phyloP scores from a whole-genome alignment of 305 asterid species.

The Andrographis paniculata region DNA sequence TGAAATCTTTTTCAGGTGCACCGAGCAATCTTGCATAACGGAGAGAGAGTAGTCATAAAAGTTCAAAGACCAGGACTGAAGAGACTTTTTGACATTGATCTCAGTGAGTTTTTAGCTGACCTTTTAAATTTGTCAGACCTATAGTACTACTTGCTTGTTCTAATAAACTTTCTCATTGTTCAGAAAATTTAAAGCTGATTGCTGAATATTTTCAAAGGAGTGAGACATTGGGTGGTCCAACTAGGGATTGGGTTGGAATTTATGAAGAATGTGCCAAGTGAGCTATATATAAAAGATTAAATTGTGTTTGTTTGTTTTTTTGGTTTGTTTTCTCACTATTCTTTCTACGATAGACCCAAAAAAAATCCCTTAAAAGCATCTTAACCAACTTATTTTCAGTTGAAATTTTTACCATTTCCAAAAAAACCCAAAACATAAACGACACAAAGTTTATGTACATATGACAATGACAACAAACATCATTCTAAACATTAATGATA shows the following conservation, averaged over 20 bases:
- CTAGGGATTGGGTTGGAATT: conserved; percentile 85
- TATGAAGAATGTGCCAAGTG: conserved; percentile 98
- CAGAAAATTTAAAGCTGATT: conserved; percentile 79
- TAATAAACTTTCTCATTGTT: conserved; percentile 17
- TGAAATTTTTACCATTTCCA: too few species aligned
- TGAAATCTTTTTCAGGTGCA: conserved; percentile 55
- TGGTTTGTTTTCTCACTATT: neutral
- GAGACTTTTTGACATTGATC: conserved; percentile 88
- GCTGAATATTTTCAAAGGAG: conserved; percentile 90
- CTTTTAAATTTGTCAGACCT: neutral
- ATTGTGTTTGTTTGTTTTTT: neutral
- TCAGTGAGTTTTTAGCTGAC: conserved; percentile 39
- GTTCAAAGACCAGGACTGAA: conserved; percentile 94
- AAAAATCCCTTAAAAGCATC: too few species aligned
- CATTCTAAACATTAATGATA: too few species aligned
- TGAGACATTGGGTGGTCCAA: conserved; percentile 87
- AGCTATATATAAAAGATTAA: conserved; percentile 14
- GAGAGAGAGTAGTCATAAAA: conserved; percentile 82
- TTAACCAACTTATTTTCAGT: too few species aligned
- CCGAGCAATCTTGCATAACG: conserved; percentile 84
- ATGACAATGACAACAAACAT: too few species aligned
- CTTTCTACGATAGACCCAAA: too few species aligned
- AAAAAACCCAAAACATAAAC: too few species aligned
- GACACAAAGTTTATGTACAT: too few species aligned
- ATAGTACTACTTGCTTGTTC: conserved; percentile 4